phyloP scores from a whole-genome alignment of 2,329 filamentous ascomycete species.

The Exophiala mesophila region DNA sequence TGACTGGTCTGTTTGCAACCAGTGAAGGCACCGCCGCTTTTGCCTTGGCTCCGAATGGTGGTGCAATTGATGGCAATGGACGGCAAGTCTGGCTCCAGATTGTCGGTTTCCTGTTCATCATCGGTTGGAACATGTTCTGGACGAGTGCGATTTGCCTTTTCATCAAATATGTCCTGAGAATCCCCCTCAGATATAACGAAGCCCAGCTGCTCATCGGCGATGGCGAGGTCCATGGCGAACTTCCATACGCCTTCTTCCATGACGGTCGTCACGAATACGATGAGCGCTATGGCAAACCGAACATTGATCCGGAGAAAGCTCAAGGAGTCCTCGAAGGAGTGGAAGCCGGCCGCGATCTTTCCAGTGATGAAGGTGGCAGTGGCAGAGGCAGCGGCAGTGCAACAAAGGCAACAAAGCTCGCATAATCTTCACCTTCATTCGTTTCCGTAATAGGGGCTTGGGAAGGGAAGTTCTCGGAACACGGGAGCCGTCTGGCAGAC shows the following conservation, averaged over 20 bases:
- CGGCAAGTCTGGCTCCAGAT: slow-evolving; percentile 48
- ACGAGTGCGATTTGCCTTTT: slow-evolving; percentile 47
- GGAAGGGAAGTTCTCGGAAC: too few species aligned
- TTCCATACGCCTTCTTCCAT: slow-evolving; percentile 35
- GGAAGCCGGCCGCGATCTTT: slow-evolving; percentile 8
- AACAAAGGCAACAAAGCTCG: slow-evolving; percentile 15
- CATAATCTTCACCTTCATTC: too few species aligned
- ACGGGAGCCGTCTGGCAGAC: too few species aligned
- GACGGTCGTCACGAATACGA: slow-evolving; percentile 23
- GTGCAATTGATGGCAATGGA: slow-evolving; percentile 49
- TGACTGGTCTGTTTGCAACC: slow-evolving; percentile 61
- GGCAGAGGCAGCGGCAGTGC: slow-evolving; percentile 4
- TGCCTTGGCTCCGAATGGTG: slow-evolving; percentile 41
- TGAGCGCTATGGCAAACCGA: slow-evolving; percentile 10
- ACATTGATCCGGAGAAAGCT: slow-evolving; percentile 6
- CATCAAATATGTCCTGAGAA: slow-evolving; percentile 47
- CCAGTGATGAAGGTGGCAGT: slow-evolving; percentile 13
- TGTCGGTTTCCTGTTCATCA: slow-evolving; percentile 46
- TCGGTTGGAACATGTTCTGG: slow-evolving; percentile 50
- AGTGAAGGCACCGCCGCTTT: slow-evolving; percentile 49
- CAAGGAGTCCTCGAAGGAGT: slow-evolving; percentile 15
- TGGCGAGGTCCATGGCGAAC: slow-evolving; percentile 46
- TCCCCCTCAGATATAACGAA: slow-evolving; percentile 46
- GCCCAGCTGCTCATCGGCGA: slow-evolving; percentile 45
- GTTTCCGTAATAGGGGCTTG: too few species aligned